phyloP scores from a whole-genome alignment of 2,329 filamentous ascomycete genomes.

The Aureobasidium sp. region DNA sequence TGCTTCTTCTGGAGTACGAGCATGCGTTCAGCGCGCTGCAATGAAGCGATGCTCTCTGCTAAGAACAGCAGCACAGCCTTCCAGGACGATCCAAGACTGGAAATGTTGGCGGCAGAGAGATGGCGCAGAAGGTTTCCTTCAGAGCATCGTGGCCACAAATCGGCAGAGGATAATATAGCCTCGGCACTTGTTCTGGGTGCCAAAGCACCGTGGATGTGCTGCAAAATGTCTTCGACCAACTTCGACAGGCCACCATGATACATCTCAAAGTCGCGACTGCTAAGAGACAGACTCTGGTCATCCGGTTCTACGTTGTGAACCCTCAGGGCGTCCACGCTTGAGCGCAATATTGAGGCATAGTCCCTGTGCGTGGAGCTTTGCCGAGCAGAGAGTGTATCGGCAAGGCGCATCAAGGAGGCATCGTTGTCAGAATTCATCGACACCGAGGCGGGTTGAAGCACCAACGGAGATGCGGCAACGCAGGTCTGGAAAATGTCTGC shows the following conservation, averaged over 20 bases:
- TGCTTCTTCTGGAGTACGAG: background rate
- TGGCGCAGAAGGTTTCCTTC: background rate
- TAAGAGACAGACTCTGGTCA: no score
- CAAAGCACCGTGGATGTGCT: no score
- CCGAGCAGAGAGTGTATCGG: no score
- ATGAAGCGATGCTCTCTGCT: background rate
- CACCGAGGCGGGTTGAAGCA: no score
- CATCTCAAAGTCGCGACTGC: no score
- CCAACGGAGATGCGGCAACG: no score
- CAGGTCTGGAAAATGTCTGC: no score
- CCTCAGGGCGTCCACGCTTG: background rate
- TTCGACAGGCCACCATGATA: no score
- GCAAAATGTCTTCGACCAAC: no score
- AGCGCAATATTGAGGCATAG: background rate
- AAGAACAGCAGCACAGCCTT: background rate
- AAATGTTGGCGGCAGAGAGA: background rate
- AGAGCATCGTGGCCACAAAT: slow-evolving; percentile 6
- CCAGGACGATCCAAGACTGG: background rate
- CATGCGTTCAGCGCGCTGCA: slow-evolving; percentile 12
- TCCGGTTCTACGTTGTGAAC: no score
- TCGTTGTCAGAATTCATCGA: no score
- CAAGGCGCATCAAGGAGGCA: no score
- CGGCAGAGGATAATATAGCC: background rate
- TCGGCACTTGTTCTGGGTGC: background rate
- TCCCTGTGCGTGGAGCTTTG: background rate